These are phyloP conservation scores for Pisolithus marmoratus DNA, from an alignment of 768 basidiomycete genomes.

Conservation along the genomic window DNA sequence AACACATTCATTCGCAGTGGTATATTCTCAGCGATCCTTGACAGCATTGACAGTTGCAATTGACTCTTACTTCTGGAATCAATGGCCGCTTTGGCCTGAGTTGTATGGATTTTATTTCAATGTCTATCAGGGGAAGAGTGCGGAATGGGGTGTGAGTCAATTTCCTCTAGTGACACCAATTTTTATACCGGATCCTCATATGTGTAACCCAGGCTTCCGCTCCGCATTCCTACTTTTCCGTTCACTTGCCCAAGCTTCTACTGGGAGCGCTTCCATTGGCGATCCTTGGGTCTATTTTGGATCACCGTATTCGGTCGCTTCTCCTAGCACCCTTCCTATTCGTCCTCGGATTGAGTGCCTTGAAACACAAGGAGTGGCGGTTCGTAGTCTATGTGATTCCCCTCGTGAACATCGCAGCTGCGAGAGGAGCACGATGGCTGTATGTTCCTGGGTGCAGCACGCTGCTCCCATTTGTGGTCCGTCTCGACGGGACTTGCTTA, in stretches of 20 bases:
- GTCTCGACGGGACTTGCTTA: no score
- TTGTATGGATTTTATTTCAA: constrained; percentile 77
- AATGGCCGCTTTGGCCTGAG: constrained; percentile 81
- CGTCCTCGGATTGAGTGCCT: constrained; percentile 58
- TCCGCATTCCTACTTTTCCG: constrained; percentile 54
- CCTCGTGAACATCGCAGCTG: constrained; percentile 72
- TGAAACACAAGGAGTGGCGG: constrained; percentile 97
- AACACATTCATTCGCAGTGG: neutral
- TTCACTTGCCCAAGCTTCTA: constrained; percentile 73
- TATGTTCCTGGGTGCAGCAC: constrained; percentile 32
- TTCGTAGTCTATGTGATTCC: constrained; percentile 90
- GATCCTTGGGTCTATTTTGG: constrained; percentile 42
- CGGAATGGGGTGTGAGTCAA: constrained; percentile 84
- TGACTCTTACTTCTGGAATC: constrained; percentile 86
- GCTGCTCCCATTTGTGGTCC: neutral
- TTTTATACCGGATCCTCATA: no score
- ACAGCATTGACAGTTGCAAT: constrained; percentile 56
- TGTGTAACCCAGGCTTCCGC: constrained; percentile 56
- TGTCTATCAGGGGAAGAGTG: constrained; percentile 76
- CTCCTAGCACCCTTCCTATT: constrained; percentile 49
- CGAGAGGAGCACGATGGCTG: constrained; percentile 59
- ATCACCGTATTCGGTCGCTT: constrained; percentile 45
- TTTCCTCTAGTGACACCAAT: neutral
- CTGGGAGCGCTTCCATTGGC: constrained; percentile 59
- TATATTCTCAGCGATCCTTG: neutral